Evolutionary conservation across 148 eudicot genomes (phyloP), one percentile per base, ranked within the genome.

Genomic region (Arctostaphylos glauca): DNA sequence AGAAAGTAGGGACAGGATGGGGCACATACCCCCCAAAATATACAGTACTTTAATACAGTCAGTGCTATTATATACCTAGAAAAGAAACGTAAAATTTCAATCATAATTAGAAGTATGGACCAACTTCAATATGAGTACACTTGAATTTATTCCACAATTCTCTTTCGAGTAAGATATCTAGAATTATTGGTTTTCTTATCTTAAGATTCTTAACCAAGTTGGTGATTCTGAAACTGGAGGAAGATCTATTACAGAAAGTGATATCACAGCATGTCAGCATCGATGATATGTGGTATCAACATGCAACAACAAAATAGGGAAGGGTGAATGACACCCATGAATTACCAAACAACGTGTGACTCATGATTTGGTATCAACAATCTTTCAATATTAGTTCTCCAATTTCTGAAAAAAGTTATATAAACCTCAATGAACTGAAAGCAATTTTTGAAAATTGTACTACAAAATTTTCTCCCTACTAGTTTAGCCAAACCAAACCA

Each of bases 201-300:
- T 66, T 66, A 66, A 31, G 44, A 66, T 66, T 66, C 15, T 15
- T 66, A 25, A 66, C 16, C 71, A 31, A 31, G 16, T 66, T 66
- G 18, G 71, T 66, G 44, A 64, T 64, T 64, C 70, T 64, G 71
- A 66, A 64, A 66, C 44, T 66, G 71, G 71, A 66, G 71, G 25
- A 66, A 66, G 16, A 66, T 66, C 71, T 66, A 25, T 14, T 25
- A 66, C 71, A 66, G 5, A 66, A 64, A 10, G 71, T 66, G 71
- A 66, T 66, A 66, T 23, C 14, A 64, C 70, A 64, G 9, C 68
- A 66, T 23, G 5, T 23, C 70, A 64, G 9, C 68, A 64, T 66
- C 71, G 0, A 25, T 66, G 43, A 31, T 25, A 25, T 66, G 43
- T 66, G 6, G 16, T 23, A 66, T 66, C 25, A 66, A 31, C 71